Conservation (phyloP, 805 yeast species). For the Yamadazyma insecticola region DNA sequence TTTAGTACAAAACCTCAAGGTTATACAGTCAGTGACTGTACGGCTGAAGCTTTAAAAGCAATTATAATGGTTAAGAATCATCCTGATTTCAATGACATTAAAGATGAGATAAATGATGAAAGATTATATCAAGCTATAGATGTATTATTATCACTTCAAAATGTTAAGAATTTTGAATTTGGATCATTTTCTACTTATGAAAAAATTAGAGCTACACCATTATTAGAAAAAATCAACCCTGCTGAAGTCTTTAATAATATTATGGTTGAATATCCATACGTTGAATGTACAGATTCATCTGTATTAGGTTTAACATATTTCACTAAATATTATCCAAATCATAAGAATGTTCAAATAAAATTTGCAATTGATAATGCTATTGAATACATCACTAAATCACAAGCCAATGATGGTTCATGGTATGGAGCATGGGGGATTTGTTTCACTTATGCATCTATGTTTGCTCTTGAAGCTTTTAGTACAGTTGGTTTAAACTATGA, state of each 20-base stretch:
- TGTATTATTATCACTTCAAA: constrained; percentile 70
- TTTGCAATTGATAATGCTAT: constrained; percentile 73
- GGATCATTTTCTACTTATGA: constrained; percentile 96
- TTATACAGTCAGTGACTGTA: constrained; percentile 93
- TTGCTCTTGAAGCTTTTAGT: constrained; percentile 88
- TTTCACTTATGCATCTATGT: constrained; percentile 94
- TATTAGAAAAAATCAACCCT: constrained; percentile 78
- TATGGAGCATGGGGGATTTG: constrained; percentile 99
- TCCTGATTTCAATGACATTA: constrained; percentile 44
- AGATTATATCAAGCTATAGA: constrained; percentile 69
- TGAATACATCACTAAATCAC: constrained; percentile 62
- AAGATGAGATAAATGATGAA: constrained; percentile 49
- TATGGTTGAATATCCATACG: constrained; percentile 98
- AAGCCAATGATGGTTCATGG: constrained; percentile 87
- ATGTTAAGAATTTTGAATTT: constrained; percentile 68
- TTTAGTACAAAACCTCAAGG: constrained; percentile 96
- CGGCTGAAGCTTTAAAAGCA: constrained; percentile 93
- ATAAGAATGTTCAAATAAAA: constrained; percentile 61
- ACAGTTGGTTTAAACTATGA: constrained; percentile 61
- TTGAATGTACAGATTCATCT: constrained; percentile 95
- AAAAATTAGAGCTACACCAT: constrained; percentile 71
- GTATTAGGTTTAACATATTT: constrained; percentile 85
- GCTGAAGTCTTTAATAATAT: constrained; percentile 98
- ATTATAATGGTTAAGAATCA: constrained; percentile 83
- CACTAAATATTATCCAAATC: constrained; percentile 55